Evolutionary conservation across 192 early-diverging fungal genomes (phyloP), one percentile per base, ranked within the genome.

Genomic region (Coemansia sp.): DNA sequence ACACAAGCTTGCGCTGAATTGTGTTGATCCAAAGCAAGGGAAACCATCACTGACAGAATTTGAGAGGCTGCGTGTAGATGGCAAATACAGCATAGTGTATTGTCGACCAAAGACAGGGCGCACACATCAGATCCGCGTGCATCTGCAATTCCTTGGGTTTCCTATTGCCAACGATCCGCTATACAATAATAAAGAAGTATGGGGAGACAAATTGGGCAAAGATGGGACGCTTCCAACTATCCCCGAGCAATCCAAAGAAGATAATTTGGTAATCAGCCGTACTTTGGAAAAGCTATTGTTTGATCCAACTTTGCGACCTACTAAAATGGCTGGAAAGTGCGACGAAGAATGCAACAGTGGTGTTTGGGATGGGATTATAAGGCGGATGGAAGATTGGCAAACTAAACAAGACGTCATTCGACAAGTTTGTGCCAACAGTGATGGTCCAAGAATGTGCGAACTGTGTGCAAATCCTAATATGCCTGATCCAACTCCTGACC

Each of bases 81-180:
- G 87, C 0, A 49, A 56, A 1, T 85, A 89, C 3, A 92, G 90
- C 31, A 83, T 96, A 4, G 90, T 98, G 9, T 73, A 84, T 60
- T 92, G 91, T 61, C 74, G 85, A 48, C 97, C 97, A 1, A 67
- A 92, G 18, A 97, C 95, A 0, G 97, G 97, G 2, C 81, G 97
- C 27, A 97, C 95, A 12, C 97, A 98, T 60, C 97, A 98, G 78
- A 97, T 98, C 62, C 88, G 97, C 30, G 95, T 98, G 48, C 97
- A 98, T 64, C 69, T 98, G 28, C 92, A 94, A 77, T 95, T 87
- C 65, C 83, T 98, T 0, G 97, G 97, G 5, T 85, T 86, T 56
- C 94, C 95, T 1, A 97, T 98, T 56, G 93, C 90, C 21, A 97
- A 98, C 65, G 97, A 98, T 65, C 97, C 97, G 12, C 62, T 97